Evolutionary conservation across 768 basidiomycete species (phyloP).

Genomic region (Tulasnella sp.): DNA sequence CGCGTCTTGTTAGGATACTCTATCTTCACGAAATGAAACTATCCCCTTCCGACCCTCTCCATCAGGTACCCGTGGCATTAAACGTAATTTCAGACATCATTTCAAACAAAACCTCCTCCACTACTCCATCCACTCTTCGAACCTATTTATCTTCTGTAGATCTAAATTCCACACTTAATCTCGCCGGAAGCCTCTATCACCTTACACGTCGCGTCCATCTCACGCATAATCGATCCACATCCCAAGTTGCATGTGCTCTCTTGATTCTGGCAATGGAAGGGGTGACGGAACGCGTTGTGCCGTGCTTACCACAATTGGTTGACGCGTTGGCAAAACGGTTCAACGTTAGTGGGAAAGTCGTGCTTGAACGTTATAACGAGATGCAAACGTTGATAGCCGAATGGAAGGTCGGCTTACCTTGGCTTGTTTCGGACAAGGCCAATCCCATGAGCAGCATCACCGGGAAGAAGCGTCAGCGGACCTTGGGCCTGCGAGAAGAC

Average conservation of each 20-base stretch:
- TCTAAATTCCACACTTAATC: slow-evolving; percentile 29
- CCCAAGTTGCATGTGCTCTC: slow-evolving; percentile 51
- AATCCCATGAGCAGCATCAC: background rate
- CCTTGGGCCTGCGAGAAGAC: slow-evolving; percentile 23
- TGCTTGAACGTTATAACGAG: slow-evolving; percentile 57
- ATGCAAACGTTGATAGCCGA: slow-evolving; percentile 47
- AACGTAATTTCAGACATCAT: slow-evolving; percentile 32
- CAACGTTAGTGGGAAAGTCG: slow-evolving; percentile 38
- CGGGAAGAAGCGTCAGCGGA: slow-evolving; percentile 23
- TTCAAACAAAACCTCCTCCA: slow-evolving; percentile 18
- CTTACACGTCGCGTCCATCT: slow-evolving; percentile 31
- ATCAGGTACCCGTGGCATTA: slow-evolving; percentile 45
- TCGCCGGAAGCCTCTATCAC: slow-evolving; percentile 36
- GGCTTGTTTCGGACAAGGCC: slow-evolving; percentile 33
- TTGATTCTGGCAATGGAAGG: slow-evolving; percentile 61
- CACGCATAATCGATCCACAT: slow-evolving; percentile 30
- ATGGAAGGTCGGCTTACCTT: slow-evolving; percentile 55
- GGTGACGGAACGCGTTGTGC: slow-evolving; percentile 40
- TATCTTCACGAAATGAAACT: slow-evolving; percentile 43
- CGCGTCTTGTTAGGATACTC: slow-evolving; percentile 43
- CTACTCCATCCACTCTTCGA: slow-evolving; percentile 23
- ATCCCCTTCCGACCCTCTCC: slow-evolving; percentile 41
- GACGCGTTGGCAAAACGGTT: slow-evolving; percentile 40
- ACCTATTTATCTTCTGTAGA: slow-evolving; percentile 29
- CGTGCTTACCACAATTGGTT: slow-evolving; percentile 45